Conservation (phyloP, 345 rosid genomes). For the Carallia brachiata region DNA sequence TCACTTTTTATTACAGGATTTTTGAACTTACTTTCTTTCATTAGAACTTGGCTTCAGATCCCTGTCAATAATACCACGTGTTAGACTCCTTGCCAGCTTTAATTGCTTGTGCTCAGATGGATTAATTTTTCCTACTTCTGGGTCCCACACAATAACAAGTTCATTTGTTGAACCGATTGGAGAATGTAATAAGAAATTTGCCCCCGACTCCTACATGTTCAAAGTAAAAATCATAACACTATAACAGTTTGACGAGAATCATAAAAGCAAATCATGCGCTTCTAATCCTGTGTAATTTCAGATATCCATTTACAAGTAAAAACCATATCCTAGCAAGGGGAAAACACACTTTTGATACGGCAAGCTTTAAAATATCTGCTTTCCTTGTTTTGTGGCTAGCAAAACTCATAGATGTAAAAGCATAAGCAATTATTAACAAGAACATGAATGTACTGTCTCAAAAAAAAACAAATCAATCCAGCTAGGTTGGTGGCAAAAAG, state of each 20-base stretch:
- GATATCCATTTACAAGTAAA: not conserved
- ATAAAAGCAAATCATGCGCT: conserved; percentile 1
- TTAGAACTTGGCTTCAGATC: conserved; percentile 84
- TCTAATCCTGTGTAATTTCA: not conserved
- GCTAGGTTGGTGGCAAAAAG: too few species aligned
- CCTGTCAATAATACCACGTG: conserved; percentile 96
- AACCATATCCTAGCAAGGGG: not conserved
- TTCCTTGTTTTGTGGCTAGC: too few species aligned
- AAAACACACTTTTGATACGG: not conserved
- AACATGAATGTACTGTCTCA: too few species aligned
- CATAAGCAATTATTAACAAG: too few species aligned
- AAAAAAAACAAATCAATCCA: too few species aligned
- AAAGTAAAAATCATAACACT: conserved; percentile 11
- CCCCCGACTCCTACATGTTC: conserved; percentile 69
- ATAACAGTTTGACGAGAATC: not conserved
- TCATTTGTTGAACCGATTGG: conserved; percentile 91
- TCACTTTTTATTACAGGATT: conserved; percentile 6
- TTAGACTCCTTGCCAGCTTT: conserved; percentile 93
- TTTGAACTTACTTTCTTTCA: conserved; percentile 74
- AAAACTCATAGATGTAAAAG: too few species aligned
- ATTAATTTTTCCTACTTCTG: conserved; percentile 85
- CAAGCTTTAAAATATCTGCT: too few species aligned
- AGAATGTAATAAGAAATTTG: conserved; percentile 78
- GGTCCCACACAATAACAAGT: conserved; percentile 92
- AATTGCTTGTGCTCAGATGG: conserved; percentile 99